These are phyloP conservation scores for Xylariomycetidae sp. DNA, from an alignment of 2,329 filamentous ascomycete genomes.

Conservation along the genomic window DNA sequence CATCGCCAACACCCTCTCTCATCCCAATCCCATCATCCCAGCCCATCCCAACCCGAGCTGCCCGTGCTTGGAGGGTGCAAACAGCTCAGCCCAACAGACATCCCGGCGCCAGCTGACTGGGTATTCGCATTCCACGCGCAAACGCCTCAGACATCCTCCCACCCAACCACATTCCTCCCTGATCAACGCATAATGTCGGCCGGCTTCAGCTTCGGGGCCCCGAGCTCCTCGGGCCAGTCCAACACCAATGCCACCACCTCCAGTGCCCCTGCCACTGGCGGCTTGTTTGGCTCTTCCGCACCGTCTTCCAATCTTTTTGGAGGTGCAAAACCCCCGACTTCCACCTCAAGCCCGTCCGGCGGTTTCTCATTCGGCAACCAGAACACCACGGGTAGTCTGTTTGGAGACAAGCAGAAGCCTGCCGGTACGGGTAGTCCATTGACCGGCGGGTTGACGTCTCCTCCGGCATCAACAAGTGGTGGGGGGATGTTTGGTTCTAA, in stretches of 20 bases:
- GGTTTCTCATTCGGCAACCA: no score
- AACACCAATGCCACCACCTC: slow-evolving; percentile 32
- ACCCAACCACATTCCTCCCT: slow-evolving; percentile 7
- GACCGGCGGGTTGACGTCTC: no score
- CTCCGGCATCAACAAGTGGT: no score
- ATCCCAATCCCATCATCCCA: slow-evolving; percentile 6
- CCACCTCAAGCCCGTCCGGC: no score
- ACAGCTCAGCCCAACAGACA: no score
- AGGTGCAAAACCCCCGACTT: no score
- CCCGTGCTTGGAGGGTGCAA: no score
- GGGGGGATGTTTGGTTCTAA: no score
- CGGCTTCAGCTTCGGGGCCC: slow-evolving; percentile 28
- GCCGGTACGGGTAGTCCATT: no score
- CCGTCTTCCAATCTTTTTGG: slow-evolving; percentile 11
- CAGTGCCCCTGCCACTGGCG: slow-evolving; percentile 27
- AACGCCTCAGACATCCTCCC: slow-evolving; percentile 1
- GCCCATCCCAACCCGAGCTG: slow-evolving; percentile 6
- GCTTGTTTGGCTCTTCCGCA: slow-evolving; percentile 27
- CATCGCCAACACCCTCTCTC: no score
- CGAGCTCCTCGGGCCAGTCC: slow-evolving; percentile 22
- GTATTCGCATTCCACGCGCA: slow-evolving; percentile 16
- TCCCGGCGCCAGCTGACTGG: slow-evolving; percentile 9
- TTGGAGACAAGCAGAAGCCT: no score
- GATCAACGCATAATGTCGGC: slow-evolving; percentile 23
- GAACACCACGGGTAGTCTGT: slow-evolving; percentile 15